These are phyloP conservation scores for Melampsora abietis-canadensis DNA, from an alignment of 1,284 basidiomycete species.

Conservation along the genomic window DNA sequence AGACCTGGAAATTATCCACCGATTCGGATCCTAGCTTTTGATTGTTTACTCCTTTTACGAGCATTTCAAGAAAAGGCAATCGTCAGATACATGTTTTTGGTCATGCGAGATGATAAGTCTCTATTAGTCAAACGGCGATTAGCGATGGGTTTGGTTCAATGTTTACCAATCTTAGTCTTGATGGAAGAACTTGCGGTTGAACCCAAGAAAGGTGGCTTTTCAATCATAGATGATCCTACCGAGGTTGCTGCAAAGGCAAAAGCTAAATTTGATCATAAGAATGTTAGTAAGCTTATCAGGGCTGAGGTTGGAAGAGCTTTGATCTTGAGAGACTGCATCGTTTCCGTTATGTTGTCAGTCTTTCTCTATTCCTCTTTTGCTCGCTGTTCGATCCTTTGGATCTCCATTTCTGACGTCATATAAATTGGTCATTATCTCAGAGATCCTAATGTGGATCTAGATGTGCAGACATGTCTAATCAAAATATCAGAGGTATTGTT, in stretches of 20 bases:
- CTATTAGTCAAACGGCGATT: constrained; percentile 78
- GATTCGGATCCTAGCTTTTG: constrained; percentile 86
- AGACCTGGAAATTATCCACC: constrained; percentile 91
- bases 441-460: constrained; percentile 70
- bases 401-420: background rate
- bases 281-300: constrained; percentile 72
- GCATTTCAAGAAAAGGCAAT: constrained; percentile 61
- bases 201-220: constrained; percentile 58
- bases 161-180: constrained; percentile 77
- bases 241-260: constrained; percentile 66
- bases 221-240: constrained; percentile 64
- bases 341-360: constrained; percentile 73
- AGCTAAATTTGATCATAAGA: constrained; percentile 65
- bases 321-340: constrained; percentile 69
- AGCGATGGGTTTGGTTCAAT: constrained; percentile 77
- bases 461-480: constrained; percentile 83
- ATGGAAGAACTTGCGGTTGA: constrained; percentile 75
- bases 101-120: constrained; percentile 81
- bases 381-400: background rate
- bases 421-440: constrained; percentile 55
- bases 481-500: constrained; percentile 89
- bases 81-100: constrained; percentile 83
- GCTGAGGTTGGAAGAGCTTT: constrained; percentile 83
- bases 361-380: constrained; percentile 45
- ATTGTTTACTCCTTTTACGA: constrained; percentile 84